Conservation (phyloP, 2,329 filamentous ascomycete species). For the Verticillium tricorpus region DNA sequence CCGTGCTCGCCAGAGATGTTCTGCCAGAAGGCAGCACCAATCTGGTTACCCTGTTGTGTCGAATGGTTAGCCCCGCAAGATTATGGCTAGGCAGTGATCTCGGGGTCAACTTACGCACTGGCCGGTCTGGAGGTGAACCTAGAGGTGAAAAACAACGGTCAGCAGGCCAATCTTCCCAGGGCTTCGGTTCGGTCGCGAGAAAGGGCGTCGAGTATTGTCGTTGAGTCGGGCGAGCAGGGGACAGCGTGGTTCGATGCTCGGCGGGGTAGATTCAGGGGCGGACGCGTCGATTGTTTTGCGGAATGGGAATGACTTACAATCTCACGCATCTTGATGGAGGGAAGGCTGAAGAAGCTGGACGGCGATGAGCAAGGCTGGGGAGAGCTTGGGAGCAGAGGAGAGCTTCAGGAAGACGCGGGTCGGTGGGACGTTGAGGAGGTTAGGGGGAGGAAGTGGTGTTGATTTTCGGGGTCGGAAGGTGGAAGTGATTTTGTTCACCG, state of each 20-base stretch:
- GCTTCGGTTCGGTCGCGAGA: background rate
- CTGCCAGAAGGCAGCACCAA: constrained; percentile 99
- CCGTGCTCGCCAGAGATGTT: constrained; percentile 88
- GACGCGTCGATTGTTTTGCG: constrained; percentile 9
- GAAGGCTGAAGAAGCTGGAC: constrained; percentile 24
- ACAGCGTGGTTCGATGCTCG: constrained; percentile 1
- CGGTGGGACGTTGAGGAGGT: constrained; percentile 18
- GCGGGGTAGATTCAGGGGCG: constrained; percentile 28
- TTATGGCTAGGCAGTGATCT: background rate
- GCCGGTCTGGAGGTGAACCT: constrained; percentile 99
- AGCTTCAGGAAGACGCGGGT: constrained; percentile 14
- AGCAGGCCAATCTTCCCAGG: constrained; percentile 34
- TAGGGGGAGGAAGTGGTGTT: constrained; percentile 24
- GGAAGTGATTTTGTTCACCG: constrained; percentile 25
- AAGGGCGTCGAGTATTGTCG: background rate
- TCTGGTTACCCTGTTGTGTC: constrained; percentile 87
- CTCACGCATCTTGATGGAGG: constrained; percentile 57
- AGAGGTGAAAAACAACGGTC: constrained; percentile 43
- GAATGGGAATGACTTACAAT: constrained; percentile 49
- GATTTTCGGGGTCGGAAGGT: constrained; percentile 28
- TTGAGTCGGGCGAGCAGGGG: background rate
- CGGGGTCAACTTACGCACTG: constrained; percentile 74
- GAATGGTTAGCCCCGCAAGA: constrained; percentile 30
- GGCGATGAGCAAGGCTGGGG: background rate
- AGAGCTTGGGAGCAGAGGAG: constrained; percentile 1